Conservation (phyloP, 495 filamentous ascomycete genomes). For the Penicillium atrosanguineum region DNA sequence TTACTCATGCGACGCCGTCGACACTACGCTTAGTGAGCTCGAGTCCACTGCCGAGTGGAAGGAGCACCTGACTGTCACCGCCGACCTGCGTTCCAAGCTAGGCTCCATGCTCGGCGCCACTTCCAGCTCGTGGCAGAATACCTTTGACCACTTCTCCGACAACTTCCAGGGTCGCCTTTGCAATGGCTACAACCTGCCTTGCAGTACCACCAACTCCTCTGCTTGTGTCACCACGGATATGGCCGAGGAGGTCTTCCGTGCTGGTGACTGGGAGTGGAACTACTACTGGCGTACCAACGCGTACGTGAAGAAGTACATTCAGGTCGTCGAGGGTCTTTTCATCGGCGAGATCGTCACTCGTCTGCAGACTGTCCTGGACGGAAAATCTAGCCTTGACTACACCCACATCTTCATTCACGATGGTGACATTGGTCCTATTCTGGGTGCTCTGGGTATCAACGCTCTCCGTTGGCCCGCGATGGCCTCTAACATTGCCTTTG, state of each 20-base stretch:
- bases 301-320: constrained; percentile 38
- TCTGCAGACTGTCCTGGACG: constrained; percentile 29
- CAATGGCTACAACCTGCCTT: constrained; percentile 41
- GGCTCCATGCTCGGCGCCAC: constrained; percentile 37
- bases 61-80: constrained; percentile 35
- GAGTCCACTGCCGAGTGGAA: constrained; percentile 36
- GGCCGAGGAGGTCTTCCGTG: constrained; percentile 41
- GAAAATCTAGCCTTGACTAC: constrained; percentile 20
- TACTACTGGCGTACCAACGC: constrained; percentile 43
- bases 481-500: constrained; percentile 32
- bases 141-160: constrained; percentile 45
- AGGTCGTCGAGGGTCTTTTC: constrained; percentile 40
- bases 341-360: constrained; percentile 39
- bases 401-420: constrained; percentile 35
- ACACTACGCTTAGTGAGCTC: constrained; percentile 23
- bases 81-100: constrained; percentile 27
- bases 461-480: constrained; percentile 31
- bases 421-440: constrained; percentile 30
- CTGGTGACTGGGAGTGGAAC: constrained; percentile 48
- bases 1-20: constrained; percentile 32
- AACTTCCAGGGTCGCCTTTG: constrained; percentile 46
- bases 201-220: constrained; percentile 26
- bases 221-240: constrained; percentile 33
- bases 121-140: constrained; percentile 31
- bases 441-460: constrained; percentile 29